phyloP scores from a whole-genome alignment of 2,329 filamentous ascomycete species.

The Ceratocystis alfenasii region DNA sequence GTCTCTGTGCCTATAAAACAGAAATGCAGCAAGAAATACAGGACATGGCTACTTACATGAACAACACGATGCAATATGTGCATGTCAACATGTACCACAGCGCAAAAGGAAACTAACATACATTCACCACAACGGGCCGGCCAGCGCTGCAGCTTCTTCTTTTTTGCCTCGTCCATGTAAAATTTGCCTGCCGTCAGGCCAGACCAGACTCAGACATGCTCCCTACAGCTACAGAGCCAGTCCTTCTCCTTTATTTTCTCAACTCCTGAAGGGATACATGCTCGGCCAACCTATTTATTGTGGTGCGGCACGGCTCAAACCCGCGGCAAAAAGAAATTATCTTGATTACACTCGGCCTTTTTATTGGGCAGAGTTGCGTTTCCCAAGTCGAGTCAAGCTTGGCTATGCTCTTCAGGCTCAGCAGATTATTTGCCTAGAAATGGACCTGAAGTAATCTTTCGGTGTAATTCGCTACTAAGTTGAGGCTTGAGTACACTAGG shows the following conservation, averaged over 20 bases:
- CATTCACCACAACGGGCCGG: neutral
- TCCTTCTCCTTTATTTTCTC: neutral
- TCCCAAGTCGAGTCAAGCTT: neutral
- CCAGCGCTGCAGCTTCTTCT: neutral
- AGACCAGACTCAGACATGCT: neutral
- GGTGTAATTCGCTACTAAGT: too few relatives aligned
- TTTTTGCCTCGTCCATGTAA: neutral
- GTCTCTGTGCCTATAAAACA: neutral
- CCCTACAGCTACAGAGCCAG: neutral
- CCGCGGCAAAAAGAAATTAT: neutral
- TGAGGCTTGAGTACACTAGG: neutral
- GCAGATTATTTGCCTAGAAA: too few relatives aligned
- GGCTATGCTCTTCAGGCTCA: neutral
- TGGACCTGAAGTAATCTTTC: too few relatives aligned
- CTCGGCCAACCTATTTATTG: neutral
- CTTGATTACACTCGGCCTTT: neutral
- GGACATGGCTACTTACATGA: neutral
- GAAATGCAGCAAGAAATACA: neutral
- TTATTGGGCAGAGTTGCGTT: neutral
- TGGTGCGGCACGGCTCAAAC: constrained; percentile 1
- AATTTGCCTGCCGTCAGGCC: neutral
- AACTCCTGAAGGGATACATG: neutral
- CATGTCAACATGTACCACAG: neutral
- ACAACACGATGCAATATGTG: neutral
- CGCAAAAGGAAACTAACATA: neutral